A percentile compares a stretch with the other conserved stretches of the same genome.
Evolutionary conservation across 179 eudicot species (phyloP).

Genomic region (Silene vulgaris): DNA sequence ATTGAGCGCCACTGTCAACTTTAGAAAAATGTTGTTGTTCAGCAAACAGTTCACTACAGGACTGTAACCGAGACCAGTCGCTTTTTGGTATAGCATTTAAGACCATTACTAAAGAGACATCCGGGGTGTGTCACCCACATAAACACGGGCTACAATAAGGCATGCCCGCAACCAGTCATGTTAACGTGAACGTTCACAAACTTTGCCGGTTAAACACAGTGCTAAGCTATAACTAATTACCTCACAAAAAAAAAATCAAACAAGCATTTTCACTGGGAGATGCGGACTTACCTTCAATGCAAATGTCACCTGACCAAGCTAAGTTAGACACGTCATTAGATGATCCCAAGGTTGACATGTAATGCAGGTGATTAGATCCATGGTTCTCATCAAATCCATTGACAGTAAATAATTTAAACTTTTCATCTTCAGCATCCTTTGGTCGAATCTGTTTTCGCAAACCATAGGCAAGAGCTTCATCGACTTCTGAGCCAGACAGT

Average conservation of each 20-base stretch:
- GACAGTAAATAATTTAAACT: constrained; percentile 40
- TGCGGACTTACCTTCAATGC: constrained; percentile 68
- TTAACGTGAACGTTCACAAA: background rate
- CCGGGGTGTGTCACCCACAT: background rate
- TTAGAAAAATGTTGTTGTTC: too few relatives aligned
- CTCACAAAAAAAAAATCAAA: background rate
- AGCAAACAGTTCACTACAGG: background rate
- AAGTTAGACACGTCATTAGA: constrained; percentile 47
- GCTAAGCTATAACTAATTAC: constrained; percentile 6
- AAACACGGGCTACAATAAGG: background rate
- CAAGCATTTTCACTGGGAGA: background rate
- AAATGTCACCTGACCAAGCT: constrained; percentile 72
- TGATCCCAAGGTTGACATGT: constrained; percentile 72
- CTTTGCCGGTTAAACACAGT: background rate
- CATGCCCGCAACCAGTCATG: background rate
- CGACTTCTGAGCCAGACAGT: constrained; percentile 71
- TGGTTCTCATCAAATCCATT: constrained; percentile 43
- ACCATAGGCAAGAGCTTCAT: constrained; percentile 83
- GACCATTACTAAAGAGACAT: background rate
- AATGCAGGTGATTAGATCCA: constrained; percentile 39
- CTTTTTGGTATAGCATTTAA: background rate
- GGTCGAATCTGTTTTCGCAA: constrained; percentile 64
- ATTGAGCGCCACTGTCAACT: background rate
- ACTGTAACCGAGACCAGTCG: background rate
- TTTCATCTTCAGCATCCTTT: constrained; percentile 52